phyloP scores from a whole-genome alignment of 805 yeast species.

The Sungouiella thailandica region DNA sequence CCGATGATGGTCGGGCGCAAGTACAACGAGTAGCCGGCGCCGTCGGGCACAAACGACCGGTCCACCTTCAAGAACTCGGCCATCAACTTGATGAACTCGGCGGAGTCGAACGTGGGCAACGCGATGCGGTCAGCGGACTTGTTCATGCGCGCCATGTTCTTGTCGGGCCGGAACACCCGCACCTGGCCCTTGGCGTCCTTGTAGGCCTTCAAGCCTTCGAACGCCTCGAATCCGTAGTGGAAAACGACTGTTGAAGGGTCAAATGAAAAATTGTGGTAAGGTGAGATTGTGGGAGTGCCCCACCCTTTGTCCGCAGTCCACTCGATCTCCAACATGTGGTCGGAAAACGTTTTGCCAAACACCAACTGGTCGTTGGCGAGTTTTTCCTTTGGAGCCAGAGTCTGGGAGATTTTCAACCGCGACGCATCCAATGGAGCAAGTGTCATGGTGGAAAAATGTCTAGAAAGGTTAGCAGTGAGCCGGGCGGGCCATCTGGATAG shows the following conservation, averaged over 20 bases:
- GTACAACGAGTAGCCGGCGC: slow-evolving; percentile 86
- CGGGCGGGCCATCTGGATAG: slow-evolving; percentile 4
- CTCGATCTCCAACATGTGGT: slow-evolving; percentile 82
- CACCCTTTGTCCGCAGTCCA: slow-evolving; percentile 80
- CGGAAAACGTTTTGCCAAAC: slow-evolving; percentile 59
- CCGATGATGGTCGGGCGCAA: slow-evolving; percentile 95
- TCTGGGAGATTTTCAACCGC: slow-evolving; percentile 31
- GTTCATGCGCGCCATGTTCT: slow-evolving; percentile 90
- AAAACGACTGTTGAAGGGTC: slow-evolving; percentile 90
- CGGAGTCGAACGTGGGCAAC: slow-evolving; percentile 79
- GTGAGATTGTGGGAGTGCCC: slow-evolving; percentile 83
- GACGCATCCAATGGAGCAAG: slow-evolving; percentile 34
- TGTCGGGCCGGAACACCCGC: slow-evolving; percentile 86
- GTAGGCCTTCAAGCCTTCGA: slow-evolving; percentile 96
- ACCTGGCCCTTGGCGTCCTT: slow-evolving; percentile 46
- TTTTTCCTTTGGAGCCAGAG: slow-evolving; percentile 31
- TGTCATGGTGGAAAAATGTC: slow-evolving; percentile 14
- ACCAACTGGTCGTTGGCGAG: slow-evolving; percentile 37
- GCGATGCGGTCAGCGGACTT: slow-evolving; percentile 84
- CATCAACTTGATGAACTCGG: slow-evolving; percentile 69
- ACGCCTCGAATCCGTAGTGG: slow-evolving; percentile 92
- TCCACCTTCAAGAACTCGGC: slow-evolving; percentile 74
- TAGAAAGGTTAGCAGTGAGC: slow-evolving; percentile 10
- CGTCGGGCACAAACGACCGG: slow-evolving; percentile 72
- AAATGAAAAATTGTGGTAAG: slow-evolving; percentile 68